Conservation (phyloP, 768 basidiomycete genomes). For the Podaxis carcinomalis region DNA sequence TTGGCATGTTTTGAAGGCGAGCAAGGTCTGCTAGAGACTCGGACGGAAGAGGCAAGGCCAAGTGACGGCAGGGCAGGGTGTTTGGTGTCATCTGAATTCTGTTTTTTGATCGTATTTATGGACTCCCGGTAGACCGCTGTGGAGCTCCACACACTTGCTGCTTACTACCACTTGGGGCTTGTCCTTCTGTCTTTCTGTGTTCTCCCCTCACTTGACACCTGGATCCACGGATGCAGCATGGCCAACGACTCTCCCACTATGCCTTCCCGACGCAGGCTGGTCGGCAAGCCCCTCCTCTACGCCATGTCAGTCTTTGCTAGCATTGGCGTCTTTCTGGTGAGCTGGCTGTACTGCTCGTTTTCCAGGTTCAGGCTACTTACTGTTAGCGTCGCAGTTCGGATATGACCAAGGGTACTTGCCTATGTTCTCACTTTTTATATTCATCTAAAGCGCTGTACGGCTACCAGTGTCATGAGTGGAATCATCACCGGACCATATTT, state of each 20-base stretch:
- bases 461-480: conserved; percentile 77
- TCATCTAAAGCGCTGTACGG: conserved; percentile 5
- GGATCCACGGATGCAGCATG: conserved; percentile 49
- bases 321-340: conserved; percentile 80
- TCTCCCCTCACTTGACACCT: conserved; percentile 1
- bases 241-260: conserved; percentile 23
- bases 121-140: not conserved
- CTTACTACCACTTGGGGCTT: not conserved
- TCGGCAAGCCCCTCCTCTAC: conserved; percentile 76
- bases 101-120: conserved; percentile 9
- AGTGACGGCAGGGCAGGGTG: conserved; percentile 12
- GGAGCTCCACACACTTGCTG: not conserved
- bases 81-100: conserved; percentile 11
- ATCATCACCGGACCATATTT: conserved; percentile 88
- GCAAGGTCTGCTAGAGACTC: not conserved
- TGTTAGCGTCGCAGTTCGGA: conserved; percentile 50
- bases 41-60: conserved; percentile 14
- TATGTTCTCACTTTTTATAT: conserved; percentile 12
- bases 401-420: conserved; percentile 77
- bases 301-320: conserved; percentile 78
- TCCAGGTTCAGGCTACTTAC: not conserved
- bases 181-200: not conserved
- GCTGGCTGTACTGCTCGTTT: conserved; percentile 22
- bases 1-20: conserved; percentile 45
- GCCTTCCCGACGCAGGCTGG: conserved; percentile 47